These are phyloP conservation scores for Diplodia mutila DNA, from an alignment of 2,329 filamentous ascomycete species.

Conservation along the genomic window DNA sequence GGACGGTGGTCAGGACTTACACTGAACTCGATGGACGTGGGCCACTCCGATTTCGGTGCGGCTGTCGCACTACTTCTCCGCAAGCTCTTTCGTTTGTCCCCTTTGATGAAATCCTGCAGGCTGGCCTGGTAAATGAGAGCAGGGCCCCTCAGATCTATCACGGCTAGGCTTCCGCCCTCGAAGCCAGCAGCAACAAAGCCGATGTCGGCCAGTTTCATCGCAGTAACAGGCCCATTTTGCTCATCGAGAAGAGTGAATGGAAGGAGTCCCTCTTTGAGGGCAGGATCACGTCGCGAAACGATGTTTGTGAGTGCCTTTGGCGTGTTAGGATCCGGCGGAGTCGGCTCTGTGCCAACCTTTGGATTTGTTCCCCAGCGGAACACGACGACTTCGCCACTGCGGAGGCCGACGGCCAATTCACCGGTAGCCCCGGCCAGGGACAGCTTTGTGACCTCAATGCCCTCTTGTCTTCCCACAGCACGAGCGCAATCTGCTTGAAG, in stretches of 20 bases:
- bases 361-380: slow-evolving; percentile 88
- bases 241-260: slow-evolving; percentile 82
- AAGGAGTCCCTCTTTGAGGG: slow-evolving; percentile 77
- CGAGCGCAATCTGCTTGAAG: slow-evolving; percentile 86
- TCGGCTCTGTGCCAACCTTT: slow-evolving; percentile 66
- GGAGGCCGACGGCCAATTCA: slow-evolving; percentile 82
- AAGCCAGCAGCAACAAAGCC: slow-evolving; percentile 90
- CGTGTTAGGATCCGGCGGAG: slow-evolving; percentile 53
- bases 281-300: slow-evolving; percentile 69
- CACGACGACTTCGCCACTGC: slow-evolving; percentile 80
- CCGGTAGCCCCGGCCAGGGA: slow-evolving; percentile 79
- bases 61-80: slow-evolving; percentile 56
- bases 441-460: slow-evolving; percentile 77
- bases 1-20: slow-evolving; percentile 40
- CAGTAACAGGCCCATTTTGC: slow-evolving; percentile 78
- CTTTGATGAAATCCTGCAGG: slow-evolving; percentile 72
- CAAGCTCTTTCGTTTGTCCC: slow-evolving; percentile 77
- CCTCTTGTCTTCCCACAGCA: slow-evolving; percentile 76
- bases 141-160: slow-evolving; percentile 88
- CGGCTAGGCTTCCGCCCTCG: slow-evolving; percentile 75
- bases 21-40: slow-evolving; percentile 84
- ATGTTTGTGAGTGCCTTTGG: slow-evolving; percentile 70
- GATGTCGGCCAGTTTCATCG: slow-evolving; percentile 83
- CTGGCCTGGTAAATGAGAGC: slow-evolving; percentile 77
- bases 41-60: slow-evolving; percentile 66